Evolutionary conservation across 2,329 filamentous ascomycete species (phyloP), one percentile per base, ranked within the genome.

Genomic region (Monosporascus sp.): DNA sequence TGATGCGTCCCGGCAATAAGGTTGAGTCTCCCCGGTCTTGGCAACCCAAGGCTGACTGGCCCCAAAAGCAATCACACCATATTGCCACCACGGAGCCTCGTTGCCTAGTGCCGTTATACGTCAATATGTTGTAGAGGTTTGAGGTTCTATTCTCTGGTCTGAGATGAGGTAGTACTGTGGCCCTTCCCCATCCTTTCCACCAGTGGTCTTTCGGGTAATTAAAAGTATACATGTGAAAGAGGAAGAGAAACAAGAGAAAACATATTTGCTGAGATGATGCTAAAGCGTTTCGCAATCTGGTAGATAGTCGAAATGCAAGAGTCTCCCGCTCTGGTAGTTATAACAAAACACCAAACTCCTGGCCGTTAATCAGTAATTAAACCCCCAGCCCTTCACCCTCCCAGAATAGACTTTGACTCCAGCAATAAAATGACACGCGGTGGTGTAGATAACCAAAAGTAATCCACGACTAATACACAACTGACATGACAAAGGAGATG

Each of bases 241-340:
- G 48, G 43, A 35, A 31, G 51, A 51, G 40, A 54, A 31, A 24
- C 47, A 54, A 55, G 49, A 58, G 55, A 47, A 20, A 38, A 47
- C 50, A 54, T 47, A 22, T 35, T 53, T 50, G 55, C 51, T 57
- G 56, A 5, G 4, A 35, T 31, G 4, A 41, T 57, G 51, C 57
- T 52, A 55, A 40, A 31, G 37, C 51, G 54, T 54, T 56, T 59
- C 56, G 56, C 58, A 59, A 59, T 60, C 51, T 60, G 57, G 51
- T 60, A 58, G 56, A 53, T 51, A 58, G 41, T 53, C 14, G 40
- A 43, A 43, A 43, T 43, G 8, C 4, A 24, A 43, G 51, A 45
- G 28, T 20, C 28, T 38, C 49, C 28, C 44, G 45, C 48, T 51
- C n/a, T 22, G 50, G 51, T 41, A 37, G 37, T 37, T 37, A 46